Conservation (phyloP, 345 rosid genomes). For the Raphanus sativus region DNA sequence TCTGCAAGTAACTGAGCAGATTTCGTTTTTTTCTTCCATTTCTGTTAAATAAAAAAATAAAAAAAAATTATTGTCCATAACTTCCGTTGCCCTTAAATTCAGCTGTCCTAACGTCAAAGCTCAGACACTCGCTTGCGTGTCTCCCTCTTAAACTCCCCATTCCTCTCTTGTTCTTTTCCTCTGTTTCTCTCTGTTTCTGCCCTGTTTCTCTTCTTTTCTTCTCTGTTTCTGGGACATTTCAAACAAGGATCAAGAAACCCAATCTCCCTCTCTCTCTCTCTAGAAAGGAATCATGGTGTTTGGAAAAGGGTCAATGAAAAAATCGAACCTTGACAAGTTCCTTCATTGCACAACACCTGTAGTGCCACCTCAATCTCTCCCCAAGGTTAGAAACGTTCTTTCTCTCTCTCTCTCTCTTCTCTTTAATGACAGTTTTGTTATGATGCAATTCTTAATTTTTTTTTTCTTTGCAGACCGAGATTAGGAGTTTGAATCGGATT, state of each 20-base stretch:
- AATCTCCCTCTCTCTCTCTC: conserved; percentile 56
- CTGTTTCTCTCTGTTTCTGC: conserved; percentile 54
- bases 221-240: conserved; percentile 48
- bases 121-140: conserved; percentile 45
- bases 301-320: conserved; percentile 58
- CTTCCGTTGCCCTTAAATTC: conserved; percentile 50
- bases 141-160: conserved; percentile 44
- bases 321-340: conserved; percentile 83
- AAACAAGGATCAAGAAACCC: conserved; percentile 41
- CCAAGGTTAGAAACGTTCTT: conserved; percentile 55
- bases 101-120: conserved; percentile 66
- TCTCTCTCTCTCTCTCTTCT: neutral
- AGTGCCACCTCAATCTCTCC: conserved; percentile 72
- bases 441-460: neutral
- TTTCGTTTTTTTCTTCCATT: conserved; percentile 31
- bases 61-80: conserved; percentile 21
- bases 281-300: conserved; percentile 51
- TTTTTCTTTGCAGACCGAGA: conserved; percentile 57
- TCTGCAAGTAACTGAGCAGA: conserved; percentile 39
- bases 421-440: neutral
- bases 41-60: neutral
- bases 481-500: conserved; percentile 71
- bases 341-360: conserved; percentile 79
- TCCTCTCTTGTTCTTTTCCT: conserved; percentile 55
- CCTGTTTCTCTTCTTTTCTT: conserved; percentile 50